These are phyloP conservation scores for Kwoniella newhampshirensis DNA, from an alignment of 768 basidiomycete species.

Conservation along the genomic window DNA sequence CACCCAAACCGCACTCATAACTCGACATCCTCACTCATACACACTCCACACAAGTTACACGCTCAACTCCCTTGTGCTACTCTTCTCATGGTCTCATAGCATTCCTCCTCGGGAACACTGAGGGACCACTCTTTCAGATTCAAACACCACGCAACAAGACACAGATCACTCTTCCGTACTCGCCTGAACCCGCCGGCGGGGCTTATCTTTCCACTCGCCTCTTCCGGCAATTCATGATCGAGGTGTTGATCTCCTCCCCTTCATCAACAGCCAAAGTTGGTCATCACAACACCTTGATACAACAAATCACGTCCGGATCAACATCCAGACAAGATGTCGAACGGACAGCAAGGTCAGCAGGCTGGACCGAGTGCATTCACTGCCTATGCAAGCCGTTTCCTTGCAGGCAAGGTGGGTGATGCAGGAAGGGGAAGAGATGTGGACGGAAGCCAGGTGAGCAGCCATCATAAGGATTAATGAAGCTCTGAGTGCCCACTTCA, in stretches of 20 bases:
- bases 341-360: constrained; percentile 11
- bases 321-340: not conserved
- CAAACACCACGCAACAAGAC: not conserved
- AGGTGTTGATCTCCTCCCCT: too few relatives aligned
- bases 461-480: not conserved
- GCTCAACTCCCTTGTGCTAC: not conserved
- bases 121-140: not conserved
- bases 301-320: not conserved
- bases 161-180: too few relatives aligned
- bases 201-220: constrained; percentile 9
- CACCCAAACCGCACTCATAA: too few relatives aligned
- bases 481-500: not conserved
- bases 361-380: constrained; percentile 43
- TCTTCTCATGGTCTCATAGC: not conserved
- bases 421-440: constrained; percentile 9
- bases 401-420: constrained; percentile 26
- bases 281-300: not conserved
- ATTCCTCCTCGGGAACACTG: not conserved
- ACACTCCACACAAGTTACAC: not conserved
- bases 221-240: not conserved
- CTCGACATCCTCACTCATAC: not conserved
- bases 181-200: constrained; percentile 9
- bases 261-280: too few relatives aligned
- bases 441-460: constrained; percentile 44
- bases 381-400: constrained; percentile 40